These are phyloP conservation scores for Metschnikowia chrysomelidarum DNA, from an alignment of 805 yeast genomes.

Conservation along the genomic window DNA sequence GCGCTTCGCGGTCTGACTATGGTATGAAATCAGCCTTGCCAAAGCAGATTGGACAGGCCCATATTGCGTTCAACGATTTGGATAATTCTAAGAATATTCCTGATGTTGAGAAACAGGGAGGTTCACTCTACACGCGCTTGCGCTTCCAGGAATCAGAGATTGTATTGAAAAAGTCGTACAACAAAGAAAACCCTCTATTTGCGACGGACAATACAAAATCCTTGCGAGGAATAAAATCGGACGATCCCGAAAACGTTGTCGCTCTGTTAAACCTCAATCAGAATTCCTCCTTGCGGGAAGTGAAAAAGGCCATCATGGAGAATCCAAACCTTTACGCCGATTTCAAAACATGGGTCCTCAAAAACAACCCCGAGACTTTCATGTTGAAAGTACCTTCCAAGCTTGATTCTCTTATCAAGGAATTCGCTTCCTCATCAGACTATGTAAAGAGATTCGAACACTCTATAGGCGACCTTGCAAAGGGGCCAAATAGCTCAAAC, in stretches of 20 bases:
- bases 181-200: conserved; percentile 42
- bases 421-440: conserved; percentile 27
- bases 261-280: conserved; percentile 32
- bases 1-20: conserved; percentile 65
- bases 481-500: conserved; percentile 11
- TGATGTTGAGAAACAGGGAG: conserved; percentile 63
- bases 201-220: conserved; percentile 28
- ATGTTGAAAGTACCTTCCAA: conserved; percentile 25
- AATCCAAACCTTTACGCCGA: conserved; percentile 49
- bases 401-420: conserved; percentile 30
- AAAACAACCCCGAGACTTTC: conserved; percentile 44
- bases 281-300: conserved; percentile 26
- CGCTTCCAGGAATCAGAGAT: conserved; percentile 70
- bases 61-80: conserved; percentile 60
- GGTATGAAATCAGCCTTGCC: conserved; percentile 77
- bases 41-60: conserved; percentile 52
- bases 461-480: conserved; percentile 24
- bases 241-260: conserved; percentile 27
- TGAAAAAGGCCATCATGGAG: conserved; percentile 33
- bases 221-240: conserved; percentile 15
- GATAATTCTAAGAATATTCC: conserved; percentile 69
- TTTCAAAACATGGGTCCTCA: conserved; percentile 54
- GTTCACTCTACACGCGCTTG: conserved; percentile 56
- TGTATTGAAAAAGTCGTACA: conserved; percentile 37
- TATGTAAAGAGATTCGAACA: conserved; percentile 23